Evolutionary conservation across 2,329 filamentous ascomycete genomes (phyloP).

Genomic region (Uncinocarpus reesii): DNA sequence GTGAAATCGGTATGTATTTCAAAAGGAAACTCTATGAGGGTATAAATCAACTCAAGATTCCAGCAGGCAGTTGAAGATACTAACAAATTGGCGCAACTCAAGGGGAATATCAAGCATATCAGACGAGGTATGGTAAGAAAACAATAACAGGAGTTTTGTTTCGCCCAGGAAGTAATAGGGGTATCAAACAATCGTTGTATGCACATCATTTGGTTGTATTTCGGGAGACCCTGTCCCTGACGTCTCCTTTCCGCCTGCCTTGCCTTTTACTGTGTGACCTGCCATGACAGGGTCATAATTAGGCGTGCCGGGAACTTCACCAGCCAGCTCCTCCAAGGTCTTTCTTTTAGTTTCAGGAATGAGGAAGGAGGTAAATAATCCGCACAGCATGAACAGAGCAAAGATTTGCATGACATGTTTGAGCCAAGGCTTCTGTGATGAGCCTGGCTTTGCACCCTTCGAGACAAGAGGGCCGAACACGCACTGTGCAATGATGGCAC

Average conservation of each 20-base stretch:
- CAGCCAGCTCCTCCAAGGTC: slow-evolving; percentile 59
- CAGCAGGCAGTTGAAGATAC: no score
- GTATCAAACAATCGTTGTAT: slow-evolving; percentile 10
- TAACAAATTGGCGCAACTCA: no score
- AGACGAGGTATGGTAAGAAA: neutral
- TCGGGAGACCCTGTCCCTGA: slow-evolving; percentile 6
- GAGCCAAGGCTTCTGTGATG: slow-evolving; percentile 53
- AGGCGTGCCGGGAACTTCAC: slow-evolving; percentile 6
- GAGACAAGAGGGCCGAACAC: slow-evolving; percentile 55
- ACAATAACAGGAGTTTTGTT: neutral
- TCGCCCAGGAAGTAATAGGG: neutral
- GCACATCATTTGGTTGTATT: slow-evolving; percentile 1
- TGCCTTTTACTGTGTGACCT: neutral
- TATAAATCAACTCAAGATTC: no score
- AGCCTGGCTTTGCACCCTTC: slow-evolving; percentile 44
- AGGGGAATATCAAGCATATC: neutral
- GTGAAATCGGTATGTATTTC: no score
- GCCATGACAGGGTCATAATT: slow-evolving; percentile 10
- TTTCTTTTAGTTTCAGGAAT: slow-evolving; percentile 67
- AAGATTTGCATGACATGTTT: slow-evolving; percentile 68
- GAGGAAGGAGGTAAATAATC: slow-evolving; percentile 57
- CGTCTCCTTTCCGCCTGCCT: neutral
- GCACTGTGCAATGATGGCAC: slow-evolving; percentile 56
- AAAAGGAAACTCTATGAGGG: no score
- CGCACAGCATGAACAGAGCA: slow-evolving; percentile 68